Percentiles rank a stretch among this genome's conserved stretches.
phyloP scores from a whole-genome alignment of 495 filamentous ascomycete species.

The Entonaema liquescens region DNA sequence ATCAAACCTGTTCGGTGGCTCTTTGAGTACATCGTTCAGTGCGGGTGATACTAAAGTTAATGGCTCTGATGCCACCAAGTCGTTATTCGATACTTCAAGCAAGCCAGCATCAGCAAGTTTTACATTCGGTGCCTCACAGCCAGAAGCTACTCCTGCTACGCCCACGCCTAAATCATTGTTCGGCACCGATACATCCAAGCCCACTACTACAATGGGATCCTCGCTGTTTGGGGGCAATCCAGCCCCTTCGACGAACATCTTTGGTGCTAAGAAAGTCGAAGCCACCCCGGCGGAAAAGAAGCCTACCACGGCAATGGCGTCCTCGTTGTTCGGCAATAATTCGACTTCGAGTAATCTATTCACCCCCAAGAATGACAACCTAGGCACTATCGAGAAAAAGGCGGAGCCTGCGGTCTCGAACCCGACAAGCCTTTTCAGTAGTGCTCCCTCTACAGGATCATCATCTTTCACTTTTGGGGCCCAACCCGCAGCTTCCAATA shows the following conservation, averaged over 20 bases:
- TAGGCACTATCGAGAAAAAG: constrained; percentile 43
- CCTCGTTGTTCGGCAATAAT: constrained; percentile 44
- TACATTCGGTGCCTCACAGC: constrained; percentile 42
- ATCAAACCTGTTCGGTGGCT: constrained; percentile 45
- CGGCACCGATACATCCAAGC: constrained; percentile 32
- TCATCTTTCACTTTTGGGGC: constrained; percentile 41
- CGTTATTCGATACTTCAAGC: constrained; percentile 31
- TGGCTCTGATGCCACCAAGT: constrained; percentile 28
- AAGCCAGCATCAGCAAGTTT: constrained; percentile 47
- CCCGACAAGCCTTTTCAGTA: constrained; percentile 32
- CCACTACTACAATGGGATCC: constrained; percentile 22
- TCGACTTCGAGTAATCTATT: constrained; percentile 17
- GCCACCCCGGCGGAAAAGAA: constrained; percentile 43
- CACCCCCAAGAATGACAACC: constrained; percentile 36
- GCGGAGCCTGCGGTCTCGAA: constrained; percentile 25
- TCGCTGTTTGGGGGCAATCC: constrained; percentile 45
- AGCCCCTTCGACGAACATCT: constrained; percentile 18
- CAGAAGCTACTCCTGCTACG: constrained; percentile 6
- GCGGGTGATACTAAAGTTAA: constrained; percentile 15
- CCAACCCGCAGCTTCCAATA: constrained; percentile 13
- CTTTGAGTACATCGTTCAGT: constrained; percentile 17
- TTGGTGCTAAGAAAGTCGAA: constrained; percentile 40
- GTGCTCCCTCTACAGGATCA: constrained; percentile 24
- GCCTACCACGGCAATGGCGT: constrained; percentile 15
- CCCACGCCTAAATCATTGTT: constrained; percentile 44